Base-by-base conservation (phyloP, 1,284 basidiomycete genomes). In the Rhodofomes roseus region DNA sequence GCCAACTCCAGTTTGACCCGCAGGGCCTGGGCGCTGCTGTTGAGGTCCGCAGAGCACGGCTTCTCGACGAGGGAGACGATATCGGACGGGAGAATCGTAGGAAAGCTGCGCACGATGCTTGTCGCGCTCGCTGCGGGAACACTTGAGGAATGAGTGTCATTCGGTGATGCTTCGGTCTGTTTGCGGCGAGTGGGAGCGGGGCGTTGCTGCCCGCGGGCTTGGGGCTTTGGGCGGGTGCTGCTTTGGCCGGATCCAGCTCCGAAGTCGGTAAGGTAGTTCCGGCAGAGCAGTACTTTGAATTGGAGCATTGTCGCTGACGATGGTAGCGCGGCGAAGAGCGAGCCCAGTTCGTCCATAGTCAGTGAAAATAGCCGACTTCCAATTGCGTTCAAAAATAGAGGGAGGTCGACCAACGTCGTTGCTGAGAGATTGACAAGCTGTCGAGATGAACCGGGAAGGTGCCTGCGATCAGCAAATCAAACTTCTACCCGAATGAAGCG, bases 371-470 rank as follows among this genome's bases (percentile, higher is more conserved):
- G 65, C 46, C 80, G 80, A 40, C 71, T 76, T 56, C 76, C 78
- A 25, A 84, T 70, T 12, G 79, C 74, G 43, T 79, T 76, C 27
- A 80, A 71, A 65, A 87, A 80, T 69, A 81, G 74, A 11, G 74
- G 63, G 29, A 77, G 70, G 61, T 87, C 83, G 46, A 88, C 71
- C 55, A 78, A 70, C 14, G 71, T 72, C 0, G 82, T 80, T 34
- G 76, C 74, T 27, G 77, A 75, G 34, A 88, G 74, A 64, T 86
- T 80, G 61, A 86, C 77, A 57, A 88, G 73, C 86, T 88, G 64
- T 54, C 14, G 31, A n/a, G 22, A 54, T 16, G 16, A 23, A 52
- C 1, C 1, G 14, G 56, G 44, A 48, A 55, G 57, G 40, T 48
- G 51, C 34, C 51, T 48, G 23, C 51, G 50, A 27, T 52, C 27